A percentile compares a stretch with the other conserved stretches of the same genome.
Conservation (phyloP, 1,139 yeast species). For the Chernovozyma sophiae-reginae region DNA sequence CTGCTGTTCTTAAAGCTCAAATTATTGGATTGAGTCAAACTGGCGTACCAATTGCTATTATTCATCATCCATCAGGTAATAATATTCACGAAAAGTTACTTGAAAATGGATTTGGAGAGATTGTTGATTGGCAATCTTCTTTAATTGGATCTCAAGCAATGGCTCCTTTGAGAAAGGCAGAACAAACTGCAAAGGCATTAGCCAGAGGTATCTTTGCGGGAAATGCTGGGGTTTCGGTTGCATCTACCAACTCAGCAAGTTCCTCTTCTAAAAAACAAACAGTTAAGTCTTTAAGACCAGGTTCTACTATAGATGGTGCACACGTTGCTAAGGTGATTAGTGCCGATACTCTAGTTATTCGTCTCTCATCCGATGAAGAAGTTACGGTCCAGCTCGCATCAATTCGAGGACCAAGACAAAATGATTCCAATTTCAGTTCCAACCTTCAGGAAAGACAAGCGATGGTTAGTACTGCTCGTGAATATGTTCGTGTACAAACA, state of each 20-base stretch:
- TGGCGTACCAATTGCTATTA: constrained; percentile 60
- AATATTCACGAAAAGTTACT: constrained; percentile 62
- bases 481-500: constrained; percentile 61
- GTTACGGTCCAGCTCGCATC: constrained; percentile 71
- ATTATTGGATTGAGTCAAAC: constrained; percentile 58
- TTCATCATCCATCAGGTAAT: constrained; percentile 71
- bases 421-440: constrained; percentile 51
- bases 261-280: constrained; percentile 17
- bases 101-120: constrained; percentile 66
- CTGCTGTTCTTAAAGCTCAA: constrained; percentile 46
- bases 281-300: constrained; percentile 32
- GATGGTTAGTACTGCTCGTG: constrained; percentile 63
- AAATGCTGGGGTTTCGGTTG: constrained; percentile 18
- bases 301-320: constrained; percentile 49
- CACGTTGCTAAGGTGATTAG: constrained; percentile 57
- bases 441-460: constrained; percentile 37
- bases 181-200: constrained; percentile 58
- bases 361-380: constrained; percentile 46
- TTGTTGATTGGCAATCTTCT: constrained; percentile 82
- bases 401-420: constrained; percentile 64
- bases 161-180: constrained; percentile 61
- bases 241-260: constrained; percentile 13
- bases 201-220: constrained; percentile 63
- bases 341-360: constrained; percentile 62
- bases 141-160: constrained; percentile 63